Evolutionary conservation across 345 rosid genomes (phyloP), one percentile per base, ranked within the genome.

Genomic region (Mercurialis annua): DNA sequence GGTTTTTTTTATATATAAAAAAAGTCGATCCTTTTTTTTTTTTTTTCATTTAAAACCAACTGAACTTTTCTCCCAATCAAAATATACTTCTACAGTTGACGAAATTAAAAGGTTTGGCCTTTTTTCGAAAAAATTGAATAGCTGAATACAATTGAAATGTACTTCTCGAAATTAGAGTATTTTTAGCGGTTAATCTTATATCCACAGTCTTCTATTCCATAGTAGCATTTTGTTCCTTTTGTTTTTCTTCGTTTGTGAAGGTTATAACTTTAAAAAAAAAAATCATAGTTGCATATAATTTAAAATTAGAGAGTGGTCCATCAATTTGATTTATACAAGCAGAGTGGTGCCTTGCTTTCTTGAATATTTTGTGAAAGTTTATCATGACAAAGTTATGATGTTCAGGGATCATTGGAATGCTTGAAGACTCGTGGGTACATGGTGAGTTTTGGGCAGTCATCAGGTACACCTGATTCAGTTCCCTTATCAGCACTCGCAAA

Each of bases 381-480:
- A 46, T 59, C 1, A 68, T 33, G 17, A 0, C 64, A 5, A 68
- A 29, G 38, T 24, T 26, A 3, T 59, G 5, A 7, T 51, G 11
- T 80, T 18, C 71, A 94, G 96, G 95, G 99, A 54, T 94, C 97
- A 10, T 59, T 91, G 80, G 92, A 76, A 2, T 87, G 96, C 84
- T 80, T 91, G 65, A 91, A 85, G 82, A 62, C 57, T 52, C 82
- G 90, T 3, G 95, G 99, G 26, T 84, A 83, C 81, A 83, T 89
- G 96, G 96, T 94, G 80, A 81, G 86, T 67, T 91, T 84, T 50
- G 96, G 99, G 60, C 92, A 87, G 76, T 91, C 97, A 43, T 94
- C 99, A 0, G 97, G 99, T 29, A 12, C 69, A 14, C 89, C 83
- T 8, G 95, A 94, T 69, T 93, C 97, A 7, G 62, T 89, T 73